Percentiles rank a stretch among this genome's conserved stretches.
Evolutionary conservation across 495 filamentous ascomycete genomes (phyloP).

Genomic region (Ramalina intermedia): DNA sequence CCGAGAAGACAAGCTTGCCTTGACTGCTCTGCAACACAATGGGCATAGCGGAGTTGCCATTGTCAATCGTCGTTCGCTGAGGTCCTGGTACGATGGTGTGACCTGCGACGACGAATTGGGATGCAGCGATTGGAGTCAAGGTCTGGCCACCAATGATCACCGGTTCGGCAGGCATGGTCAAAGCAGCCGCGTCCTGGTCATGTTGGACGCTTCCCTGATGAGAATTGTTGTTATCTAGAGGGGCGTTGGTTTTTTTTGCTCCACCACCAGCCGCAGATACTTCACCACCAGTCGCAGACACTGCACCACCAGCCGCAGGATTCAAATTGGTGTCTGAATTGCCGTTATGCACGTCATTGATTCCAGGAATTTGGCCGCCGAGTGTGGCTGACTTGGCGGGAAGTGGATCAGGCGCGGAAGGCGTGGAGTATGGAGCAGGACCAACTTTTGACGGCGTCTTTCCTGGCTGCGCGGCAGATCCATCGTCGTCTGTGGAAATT

Average conservation of each 20-base stretch:
- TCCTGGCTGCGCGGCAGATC: not conserved
- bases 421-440: not conserved
- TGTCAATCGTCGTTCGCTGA: not conserved
- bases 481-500: not conserved
- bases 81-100: slow-evolving; percentile 3
- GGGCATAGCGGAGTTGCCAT: not conserved
- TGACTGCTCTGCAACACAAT: not conserved
- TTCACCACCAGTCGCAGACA: not conserved
- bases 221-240: not conserved
- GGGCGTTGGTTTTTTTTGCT: too few species aligned
- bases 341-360: not conserved
- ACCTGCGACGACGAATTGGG: not conserved
- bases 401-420: not conserved
- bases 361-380: not conserved
- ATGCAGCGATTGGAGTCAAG: not conserved
- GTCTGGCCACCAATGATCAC: not conserved
- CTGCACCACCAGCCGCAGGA: not conserved
- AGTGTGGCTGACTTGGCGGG: not conserved
- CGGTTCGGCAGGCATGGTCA: not conserved
- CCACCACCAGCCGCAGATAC: not conserved
- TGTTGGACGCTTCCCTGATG: too few species aligned
- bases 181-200: too few species aligned
- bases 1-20: not conserved
- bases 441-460: not conserved
- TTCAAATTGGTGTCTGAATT: not conserved